Evolutionary conservation across 2,329 filamentous ascomycete genomes (phyloP), one percentile per base, ranked within the genome.

Genomic region (Colletotrichum tanaceti): DNA sequence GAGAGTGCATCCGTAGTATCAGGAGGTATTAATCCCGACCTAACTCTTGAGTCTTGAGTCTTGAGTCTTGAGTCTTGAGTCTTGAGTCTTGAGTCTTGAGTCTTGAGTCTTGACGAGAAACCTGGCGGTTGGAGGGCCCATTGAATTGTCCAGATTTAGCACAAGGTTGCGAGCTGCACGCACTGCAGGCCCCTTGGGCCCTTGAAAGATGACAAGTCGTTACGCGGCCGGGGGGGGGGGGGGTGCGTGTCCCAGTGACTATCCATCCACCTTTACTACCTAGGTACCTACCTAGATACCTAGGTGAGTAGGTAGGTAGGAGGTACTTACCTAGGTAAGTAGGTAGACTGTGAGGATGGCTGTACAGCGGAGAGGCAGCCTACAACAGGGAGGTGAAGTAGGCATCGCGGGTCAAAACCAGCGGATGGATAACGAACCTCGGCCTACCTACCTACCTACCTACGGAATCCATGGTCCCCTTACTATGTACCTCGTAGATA

Each of bases 131-230:
- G 39, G 39, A 28, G 20, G 60, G 20, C 32, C 43, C 13, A 20
- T 57, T 55, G 28, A 16, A 32, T 18, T 39, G 39, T 32, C 28
- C 59, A 52, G 44, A 47, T 35, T 61, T 38, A 24, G 32, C 41
- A 41, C 32, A 46, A 62, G 43, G 58, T 62, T 66, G 58, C 44
- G 44, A 67, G 52, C 44, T 63, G 53, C 39, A 63, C 43, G 41
- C 38, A n/a, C n/a, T 44, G 43, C 52, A 39, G 58, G 50, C 58
- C 47, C 24, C n/a, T 49, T 16, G 32, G 58, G 52, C 58, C 47
- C 24, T 49, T 16, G 32, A 32, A 28, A 22, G 11, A 16, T 38
- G 58, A 55, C 41, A 67, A 57, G 59, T 28, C 59, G 58, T 57
- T 39, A n/a, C 43, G 41, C n/a, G 11, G n/a, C 14, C 32, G 2